These are phyloP conservation scores for Aspergillus persii DNA, from an alignment of 2,329 filamentous ascomycete species.

Conservation along the genomic window DNA sequence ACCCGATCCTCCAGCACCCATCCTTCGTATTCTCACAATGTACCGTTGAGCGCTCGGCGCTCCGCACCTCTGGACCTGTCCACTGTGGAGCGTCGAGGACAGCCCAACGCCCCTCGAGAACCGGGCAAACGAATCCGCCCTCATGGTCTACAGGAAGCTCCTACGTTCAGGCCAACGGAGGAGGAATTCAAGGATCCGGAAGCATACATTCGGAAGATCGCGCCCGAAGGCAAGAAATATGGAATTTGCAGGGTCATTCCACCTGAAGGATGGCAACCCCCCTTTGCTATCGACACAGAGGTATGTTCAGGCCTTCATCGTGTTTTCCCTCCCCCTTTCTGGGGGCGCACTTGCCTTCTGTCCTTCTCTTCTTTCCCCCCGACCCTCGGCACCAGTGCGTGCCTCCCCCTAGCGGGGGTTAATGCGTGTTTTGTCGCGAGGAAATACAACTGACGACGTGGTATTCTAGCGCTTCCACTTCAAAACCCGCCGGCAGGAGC, in stretches of 20 bases:
- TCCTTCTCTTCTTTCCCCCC: conserved; percentile 5
- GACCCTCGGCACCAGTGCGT: not conserved
- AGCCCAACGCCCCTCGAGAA: conserved; percentile 73
- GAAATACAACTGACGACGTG: conserved; percentile 26
- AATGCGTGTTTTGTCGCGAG: not conserved
- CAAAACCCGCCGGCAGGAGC: conserved; percentile 88
- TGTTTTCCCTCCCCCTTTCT: not conserved
- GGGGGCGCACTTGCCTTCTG: not conserved
- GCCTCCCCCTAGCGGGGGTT: not conserved
- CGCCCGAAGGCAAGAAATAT: conserved; percentile 78
- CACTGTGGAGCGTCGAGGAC: conserved; percentile 87
- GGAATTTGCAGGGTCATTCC: conserved; percentile 96
- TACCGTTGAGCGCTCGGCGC: conserved; percentile 63
- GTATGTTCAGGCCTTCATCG: conserved; percentile 51
- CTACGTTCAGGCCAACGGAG: conserved; percentile 83
- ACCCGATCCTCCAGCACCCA: conserved; percentile 43
- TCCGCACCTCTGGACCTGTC: conserved; percentile 74
- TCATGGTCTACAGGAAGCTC: conserved; percentile 83
- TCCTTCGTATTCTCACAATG: conserved; percentile 47
- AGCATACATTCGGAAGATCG: conserved; percentile 89
- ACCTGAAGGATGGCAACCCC: conserved; percentile 87
- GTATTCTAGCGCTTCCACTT: conserved; percentile 83
- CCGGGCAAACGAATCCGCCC: conserved; percentile 73
- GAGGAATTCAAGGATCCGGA: conserved; percentile 95
- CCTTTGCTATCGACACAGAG: conserved; percentile 96